Percentiles rank a stretch among this genome's conserved stretches.
Conservation (phyloP, 1,139 yeast genomes). For the Kazachstania sp. region DNA sequence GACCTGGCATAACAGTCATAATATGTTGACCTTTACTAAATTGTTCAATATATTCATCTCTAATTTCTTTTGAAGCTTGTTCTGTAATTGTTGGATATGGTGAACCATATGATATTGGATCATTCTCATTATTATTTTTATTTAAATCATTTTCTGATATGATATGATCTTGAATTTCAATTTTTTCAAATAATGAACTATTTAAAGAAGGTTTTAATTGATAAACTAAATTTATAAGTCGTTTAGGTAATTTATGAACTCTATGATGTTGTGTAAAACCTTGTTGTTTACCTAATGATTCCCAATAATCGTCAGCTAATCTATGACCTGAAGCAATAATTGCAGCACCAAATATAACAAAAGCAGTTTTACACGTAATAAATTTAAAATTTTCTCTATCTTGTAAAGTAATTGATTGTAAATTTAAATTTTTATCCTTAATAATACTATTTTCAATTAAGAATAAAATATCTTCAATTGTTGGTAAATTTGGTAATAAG, state of each 20-base stretch:
- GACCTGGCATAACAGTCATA: conserved; percentile 32
- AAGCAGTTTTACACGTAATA: conserved; percentile 40
- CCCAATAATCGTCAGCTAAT: conserved; percentile 75
- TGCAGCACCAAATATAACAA: conserved; percentile 64
- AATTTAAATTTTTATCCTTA: neutral
- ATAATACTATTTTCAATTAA: neutral
- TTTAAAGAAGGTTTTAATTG: conserved; percentile 15
- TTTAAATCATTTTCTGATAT: neutral
- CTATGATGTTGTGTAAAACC: conserved; percentile 44
- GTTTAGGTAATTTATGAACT: conserved; percentile 29
- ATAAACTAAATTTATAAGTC: conserved; percentile 11
- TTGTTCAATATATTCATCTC: conserved; percentile 19
- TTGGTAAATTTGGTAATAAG: neutral
- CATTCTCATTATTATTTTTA: neutral
- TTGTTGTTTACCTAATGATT: conserved; percentile 49
- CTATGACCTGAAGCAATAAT: conserved; percentile 55
- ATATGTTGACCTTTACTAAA: conserved; percentile 24
- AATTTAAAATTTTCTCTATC: neutral
- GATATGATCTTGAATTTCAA: neutral
- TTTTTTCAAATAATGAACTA: neutral
- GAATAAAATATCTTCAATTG: neutral
- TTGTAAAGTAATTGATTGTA: neutral
- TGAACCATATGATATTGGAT: conserved; percentile 10
- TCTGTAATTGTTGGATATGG: conserved; percentile 26
- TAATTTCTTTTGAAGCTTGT: conserved; percentile 23